Base-by-base conservation (phyloP, 352 stramenopile species). In the Phytophthora capsici region DNA sequence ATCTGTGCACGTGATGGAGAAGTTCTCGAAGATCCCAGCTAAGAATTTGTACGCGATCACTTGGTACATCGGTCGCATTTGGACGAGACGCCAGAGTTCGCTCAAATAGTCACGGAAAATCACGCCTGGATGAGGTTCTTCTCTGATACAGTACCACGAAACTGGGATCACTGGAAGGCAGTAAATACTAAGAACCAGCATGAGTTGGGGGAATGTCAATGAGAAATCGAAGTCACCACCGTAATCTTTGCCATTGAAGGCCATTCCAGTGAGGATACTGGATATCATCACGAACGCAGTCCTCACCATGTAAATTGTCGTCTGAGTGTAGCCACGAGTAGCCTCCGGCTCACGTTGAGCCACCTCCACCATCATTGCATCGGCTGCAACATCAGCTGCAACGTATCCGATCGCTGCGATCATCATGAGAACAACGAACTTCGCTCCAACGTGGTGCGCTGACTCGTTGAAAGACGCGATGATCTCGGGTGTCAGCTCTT, bases 381-480 rank as follows among this genome's bases (percentile, higher is more conserved):
- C 77, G n/a, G 77, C 65, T 3, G 69, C 67, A 2, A 82, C 77
- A 20, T 82, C 74, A 32, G 79, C 65, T 30, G 30, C 53, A 17
- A 87, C 68, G 46, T 84, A 87, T 6, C 75, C 78, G 12, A 84
- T 45, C 1, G 75, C 63, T 5, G 71, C 72, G 25, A 87, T 32
- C 71, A 82, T 81, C 72, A 84, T 84, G 26, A 87, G 55, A 12
- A 83, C 47, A 38, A 87, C 56, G 41, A 80, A 87, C 50, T 82
- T 84, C 46, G 60, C 25, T 25, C 70, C 78, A 12, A 46, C 41
- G 44, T 69, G 38, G 14, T 59, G 73, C 2, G 75, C 75, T 2
- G 48, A 30, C 9, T 67, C 44, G 62, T 85, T 84, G 43, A 76
- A 73, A 14, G 57, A 64, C 0, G 64, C 64, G 17, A 67, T 22